Percentiles rank a stretch among this genome's conserved stretches.
Evolutionary conservation across 805 yeast species (phyloP).

Genomic region (Barnettozyma botsteinii): DNA sequence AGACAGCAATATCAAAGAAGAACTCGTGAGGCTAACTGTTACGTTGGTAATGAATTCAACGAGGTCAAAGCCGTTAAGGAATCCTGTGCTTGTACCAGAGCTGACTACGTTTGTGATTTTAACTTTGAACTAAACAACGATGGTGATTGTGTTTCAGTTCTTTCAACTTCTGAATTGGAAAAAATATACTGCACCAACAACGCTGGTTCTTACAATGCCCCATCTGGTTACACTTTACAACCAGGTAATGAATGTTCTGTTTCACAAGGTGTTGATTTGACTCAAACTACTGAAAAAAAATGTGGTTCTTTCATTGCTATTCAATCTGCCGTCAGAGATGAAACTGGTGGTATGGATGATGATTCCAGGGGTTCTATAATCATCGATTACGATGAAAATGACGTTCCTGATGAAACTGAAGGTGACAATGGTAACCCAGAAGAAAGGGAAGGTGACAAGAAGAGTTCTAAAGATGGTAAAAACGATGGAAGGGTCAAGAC

Average conservation of each 20-base stretch:
- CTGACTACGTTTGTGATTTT: constrained; percentile 65
- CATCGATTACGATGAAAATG: constrained; percentile 24
- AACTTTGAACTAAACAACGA: constrained; percentile 37
- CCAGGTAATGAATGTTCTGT: constrained; percentile 42
- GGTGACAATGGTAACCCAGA: constrained; percentile 24
- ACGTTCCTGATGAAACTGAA: constrained; percentile 27
- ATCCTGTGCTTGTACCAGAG: constrained; percentile 56
- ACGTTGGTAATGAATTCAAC: constrained; percentile 30
- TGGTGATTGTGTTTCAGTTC: constrained; percentile 40
- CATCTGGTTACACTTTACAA: constrained; percentile 36
- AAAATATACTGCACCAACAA: constrained; percentile 27
- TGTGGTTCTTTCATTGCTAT: constrained; percentile 18
- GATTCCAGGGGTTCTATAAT: constrained; percentile 14
- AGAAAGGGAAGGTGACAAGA: constrained; percentile 31
- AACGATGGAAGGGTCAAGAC: constrained; percentile 32
- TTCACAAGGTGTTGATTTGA: constrained; percentile 24
- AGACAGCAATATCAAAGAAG: constrained; percentile 59
- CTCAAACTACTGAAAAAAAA: constrained; percentile 8
- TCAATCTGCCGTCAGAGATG: constrained; percentile 9
- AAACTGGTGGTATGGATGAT: constrained; percentile 1
- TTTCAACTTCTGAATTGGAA: constrained; percentile 22
- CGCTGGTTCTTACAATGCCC: constrained; percentile 15
- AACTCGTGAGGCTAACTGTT: constrained; percentile 58
- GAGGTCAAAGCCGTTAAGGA: constrained; percentile 40
- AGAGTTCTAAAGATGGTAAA: constrained; percentile 29